Base-by-base conservation (phyloP, 2,329 filamentous ascomycete genomes). In the Aphanoascus verrucosus region DNA sequence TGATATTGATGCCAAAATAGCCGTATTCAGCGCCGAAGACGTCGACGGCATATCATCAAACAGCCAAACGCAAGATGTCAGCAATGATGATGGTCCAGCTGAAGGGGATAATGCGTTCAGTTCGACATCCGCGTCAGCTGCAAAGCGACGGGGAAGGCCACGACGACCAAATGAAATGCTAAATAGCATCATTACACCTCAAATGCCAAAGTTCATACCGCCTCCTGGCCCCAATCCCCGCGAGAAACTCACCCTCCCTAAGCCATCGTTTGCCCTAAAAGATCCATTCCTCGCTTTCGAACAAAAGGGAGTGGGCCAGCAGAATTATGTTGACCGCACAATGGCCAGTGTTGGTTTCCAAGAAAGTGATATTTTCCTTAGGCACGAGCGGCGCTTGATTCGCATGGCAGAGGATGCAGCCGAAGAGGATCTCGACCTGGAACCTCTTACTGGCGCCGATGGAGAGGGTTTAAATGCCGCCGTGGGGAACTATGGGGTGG, bases 261-360 rank as follows among this genome's bases (percentile, higher is more conserved):
- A 74, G 57, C 74, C 74, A 9, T 71, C 72, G 1, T 76, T 75
- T 54, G 66, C 67, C 41, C 57, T 69, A n/a, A 66, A 69, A 35
- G 73, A 76, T 55, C 73, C 74, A 1, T 76, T 75, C 55, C 61
- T 66, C 12, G 69, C 69, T 40, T 76, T 74, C 58, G 91, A 96
- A 68, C 86, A 89, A 66, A 89, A 93, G 67, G 85, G 83, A 1
- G 82, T 86, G 58, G 88, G 88, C 41, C 86, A 91, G 65, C 83
- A 87, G 56, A 86, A 91, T 63, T 97, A 95, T 68, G 90, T 97
- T 45, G 91, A 96, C 69, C 89, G 93, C 65, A 86, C 88, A 1
- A 95, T 97, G 90, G 90, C 90, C 61, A 91, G 88, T 63, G 86
- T 95, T 45, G 91, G 91, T 49, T 97, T 95, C 65, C 91, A 96